Base-by-base conservation (phyloP, 371 early-diverging fungal species). In the Rhizopus arrhizus region DNA sequence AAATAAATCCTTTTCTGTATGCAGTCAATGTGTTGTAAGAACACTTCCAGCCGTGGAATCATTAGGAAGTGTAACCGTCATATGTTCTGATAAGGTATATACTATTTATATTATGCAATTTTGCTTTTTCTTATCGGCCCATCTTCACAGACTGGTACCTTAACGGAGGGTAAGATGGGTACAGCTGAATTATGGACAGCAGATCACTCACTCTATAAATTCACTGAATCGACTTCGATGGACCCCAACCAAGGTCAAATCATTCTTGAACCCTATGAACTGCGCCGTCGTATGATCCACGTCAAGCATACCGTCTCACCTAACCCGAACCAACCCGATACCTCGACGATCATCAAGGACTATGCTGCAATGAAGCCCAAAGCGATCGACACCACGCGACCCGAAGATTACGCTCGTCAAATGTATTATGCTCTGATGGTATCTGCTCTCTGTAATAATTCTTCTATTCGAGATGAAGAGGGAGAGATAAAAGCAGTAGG, bases 91-190 rank as follows among this genome's bases (percentile, higher is more conserved):
- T 73, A 97, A 98, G 88, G 95, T 93, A 11, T 42, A 56, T 34
- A 53, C 36, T 35, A 36, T 42, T 51, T 46, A 43, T 43, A 6
- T 6, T 6, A 43, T 13, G 11, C 4, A 10, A n/a, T 43, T 28
- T 41, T 33, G 11, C 38, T 22, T 12, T 31, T 31, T 42, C 22
- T 43, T n/a, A 11, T 36, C 12, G 11, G 15, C 35, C 22, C 2
- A 36, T 36, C 11, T 66, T 84, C 16, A 80, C 83, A 98, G 86
- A 97, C 96, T 0, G 97, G 97, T 32, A 97, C 97, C 0, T 73
- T 98, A 49, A 96, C 97, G 3, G 92, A 95, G 77, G 96, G 96
- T 58, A 95, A 94, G 80, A 92, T 93, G 94, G 89, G 87, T 12
- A 81, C 87, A 8, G 59, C 83, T 46, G 84, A 87, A 66, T 62